A percentile compares a stretch with the other conserved stretches of the same genome.
Conservation (phyloP, 257 asterid genomes). For the Nicotiana attenuata region DNA sequence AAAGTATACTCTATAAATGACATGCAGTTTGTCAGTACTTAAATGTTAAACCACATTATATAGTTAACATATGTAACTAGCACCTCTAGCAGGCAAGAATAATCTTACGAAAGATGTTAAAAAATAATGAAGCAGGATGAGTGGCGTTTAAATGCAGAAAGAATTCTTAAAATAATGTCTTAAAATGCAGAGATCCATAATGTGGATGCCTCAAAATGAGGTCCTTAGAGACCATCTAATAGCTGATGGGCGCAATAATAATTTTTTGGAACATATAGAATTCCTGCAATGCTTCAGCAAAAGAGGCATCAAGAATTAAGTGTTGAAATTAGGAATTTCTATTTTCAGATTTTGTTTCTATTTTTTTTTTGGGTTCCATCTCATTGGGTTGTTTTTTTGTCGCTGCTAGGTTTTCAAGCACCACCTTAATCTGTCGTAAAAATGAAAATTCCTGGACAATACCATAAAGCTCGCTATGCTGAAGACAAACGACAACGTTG, state of each 20-base stretch:
- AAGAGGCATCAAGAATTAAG: too few species aligned
- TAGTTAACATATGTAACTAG: background rate
- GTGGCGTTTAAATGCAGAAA: background rate
- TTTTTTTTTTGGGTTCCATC: too few species aligned
- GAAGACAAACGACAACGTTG: too few species aligned
- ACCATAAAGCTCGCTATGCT: too few species aligned
- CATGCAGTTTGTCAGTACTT: background rate
- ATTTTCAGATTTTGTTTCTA: too few species aligned
- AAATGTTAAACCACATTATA: background rate
- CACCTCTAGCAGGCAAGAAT: background rate
- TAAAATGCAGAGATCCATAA: background rate
- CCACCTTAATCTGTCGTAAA: too few species aligned
- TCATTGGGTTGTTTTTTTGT: too few species aligned
- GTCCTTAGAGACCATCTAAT: background rate
- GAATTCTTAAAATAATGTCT: background rate
- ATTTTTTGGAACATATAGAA: too few species aligned
- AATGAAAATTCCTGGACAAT: too few species aligned
- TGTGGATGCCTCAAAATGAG: background rate
- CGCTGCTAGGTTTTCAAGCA: too few species aligned
- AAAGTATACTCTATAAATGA: constrained; percentile 57
- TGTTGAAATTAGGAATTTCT: too few species aligned
- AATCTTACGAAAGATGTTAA: background rate
- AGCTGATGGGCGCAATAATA: background rate
- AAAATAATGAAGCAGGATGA: background rate
- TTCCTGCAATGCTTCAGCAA: too few species aligned